Conservation (phyloP, 805 yeast genomes). For the Nakazawaea sp. region DNA sequence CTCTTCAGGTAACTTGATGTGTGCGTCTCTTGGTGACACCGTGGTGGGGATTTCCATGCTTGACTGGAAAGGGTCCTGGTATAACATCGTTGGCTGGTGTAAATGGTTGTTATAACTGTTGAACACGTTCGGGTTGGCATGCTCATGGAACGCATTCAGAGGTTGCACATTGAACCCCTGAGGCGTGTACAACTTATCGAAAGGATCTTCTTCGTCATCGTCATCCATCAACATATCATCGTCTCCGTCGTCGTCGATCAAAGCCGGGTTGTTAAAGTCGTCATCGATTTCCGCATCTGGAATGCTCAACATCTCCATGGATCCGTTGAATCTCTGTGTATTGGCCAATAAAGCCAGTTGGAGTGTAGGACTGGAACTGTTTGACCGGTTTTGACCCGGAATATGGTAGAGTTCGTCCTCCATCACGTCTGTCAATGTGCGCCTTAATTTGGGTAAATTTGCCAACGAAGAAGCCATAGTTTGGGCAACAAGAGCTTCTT, state of each 20-base stretch:
- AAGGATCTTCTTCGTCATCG: slow-evolving; percentile 5
- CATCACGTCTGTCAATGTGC: slow-evolving; percentile 50
- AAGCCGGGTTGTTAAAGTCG: slow-evolving; percentile 3
- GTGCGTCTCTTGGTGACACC: slow-evolving; percentile 15
- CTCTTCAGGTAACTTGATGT: slow-evolving; percentile 14
- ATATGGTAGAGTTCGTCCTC: slow-evolving; percentile 51
- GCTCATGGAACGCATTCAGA: slow-evolving; percentile 33
- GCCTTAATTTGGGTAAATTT: slow-evolving; percentile 41
- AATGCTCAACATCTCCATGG: slow-evolving; percentile 3
- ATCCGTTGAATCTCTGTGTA: slow-evolving; percentile 1
- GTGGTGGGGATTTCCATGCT: slow-evolving; percentile 11
- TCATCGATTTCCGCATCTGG: slow-evolving; percentile 11
- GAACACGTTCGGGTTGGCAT: slow-evolving; percentile 32
- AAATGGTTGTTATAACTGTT: slow-evolving; percentile 8
- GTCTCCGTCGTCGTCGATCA: slow-evolving; percentile 9
- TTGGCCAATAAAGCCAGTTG: slow-evolving; percentile 9
- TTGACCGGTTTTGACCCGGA: slow-evolving; percentile 20
- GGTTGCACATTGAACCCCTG: slow-evolving; percentile 19
- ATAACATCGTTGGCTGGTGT: slow-evolving; percentile 2
- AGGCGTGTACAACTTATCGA: slow-evolving; percentile 6
- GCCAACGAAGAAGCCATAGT: slow-evolving; percentile 47
- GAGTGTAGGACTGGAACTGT: slow-evolving; percentile 13
- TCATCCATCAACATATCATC: slow-evolving; percentile 11
- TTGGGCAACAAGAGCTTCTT: too few relatives aligned
- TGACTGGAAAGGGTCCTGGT: slow-evolving; percentile 7